Percentiles rank a stretch among this genome's conserved stretches.
These are phyloP conservation scores for Myriangium duriaei DNA, from an alignment of 2,329 filamentous ascomycete genomes.

Conservation along the genomic window DNA sequence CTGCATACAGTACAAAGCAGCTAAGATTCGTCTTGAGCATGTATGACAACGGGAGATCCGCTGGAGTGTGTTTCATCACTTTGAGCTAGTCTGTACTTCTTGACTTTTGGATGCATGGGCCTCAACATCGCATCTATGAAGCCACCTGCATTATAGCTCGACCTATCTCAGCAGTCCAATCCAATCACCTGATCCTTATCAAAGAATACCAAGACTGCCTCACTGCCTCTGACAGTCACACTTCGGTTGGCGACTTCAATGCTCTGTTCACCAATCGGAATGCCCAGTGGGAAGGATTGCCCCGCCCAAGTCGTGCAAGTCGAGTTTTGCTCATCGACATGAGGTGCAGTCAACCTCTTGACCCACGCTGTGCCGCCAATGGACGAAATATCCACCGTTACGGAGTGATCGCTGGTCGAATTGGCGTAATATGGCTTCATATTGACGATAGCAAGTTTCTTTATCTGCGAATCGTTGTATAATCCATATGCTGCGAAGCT, in stretches of 20 bases:
- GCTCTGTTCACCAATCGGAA: slow-evolving; percentile 12
- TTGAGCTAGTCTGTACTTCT: too few relatives aligned
- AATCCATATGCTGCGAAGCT: slow-evolving; percentile 19
- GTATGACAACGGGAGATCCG: too few relatives aligned
- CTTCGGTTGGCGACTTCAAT: slow-evolving; percentile 15
- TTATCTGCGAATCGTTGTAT: slow-evolving; percentile 15
- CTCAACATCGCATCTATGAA: too few relatives aligned
- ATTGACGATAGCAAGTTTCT: slow-evolving; percentile 20
- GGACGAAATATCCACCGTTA: slow-evolving; percentile 12
- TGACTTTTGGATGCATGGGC: too few relatives aligned
- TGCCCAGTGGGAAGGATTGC: slow-evolving; percentile 18
- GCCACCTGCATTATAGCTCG: too few relatives aligned
- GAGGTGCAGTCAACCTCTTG: slow-evolving; percentile 19
- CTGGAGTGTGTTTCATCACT: too few relatives aligned
- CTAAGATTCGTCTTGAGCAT: too few relatives aligned
- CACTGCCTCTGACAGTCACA: slow-evolving; percentile 18
- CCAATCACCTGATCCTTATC: slow-evolving; percentile 11
- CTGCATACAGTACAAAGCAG: too few relatives aligned
- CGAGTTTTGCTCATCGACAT: slow-evolving; percentile 17
- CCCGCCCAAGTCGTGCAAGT: slow-evolving; percentile 19
- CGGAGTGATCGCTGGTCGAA: slow-evolving; percentile 17
- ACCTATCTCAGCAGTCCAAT: too few relatives aligned
- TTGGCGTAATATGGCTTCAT: slow-evolving; percentile 19
- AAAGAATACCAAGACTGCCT: slow-evolving; percentile 20
- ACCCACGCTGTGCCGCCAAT: slow-evolving; percentile 9